Evolutionary conservation across 495 filamentous ascomycete species (phyloP).

Genomic region (Niebla homalea): DNA sequence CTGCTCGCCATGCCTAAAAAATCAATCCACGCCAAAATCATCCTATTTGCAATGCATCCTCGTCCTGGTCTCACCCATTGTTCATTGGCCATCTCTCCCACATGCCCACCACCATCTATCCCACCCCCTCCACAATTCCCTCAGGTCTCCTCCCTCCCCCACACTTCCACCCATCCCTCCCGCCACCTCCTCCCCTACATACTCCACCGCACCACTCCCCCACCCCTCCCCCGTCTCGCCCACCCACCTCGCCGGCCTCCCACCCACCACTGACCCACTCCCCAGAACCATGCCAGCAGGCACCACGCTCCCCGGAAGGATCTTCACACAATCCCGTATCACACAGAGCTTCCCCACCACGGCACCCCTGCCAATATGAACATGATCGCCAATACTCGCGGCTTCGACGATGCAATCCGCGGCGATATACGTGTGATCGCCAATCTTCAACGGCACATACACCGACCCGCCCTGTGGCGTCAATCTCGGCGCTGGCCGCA

Average conservation of each 20-base stretch:
- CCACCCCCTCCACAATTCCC: background rate
- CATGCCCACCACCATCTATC: background rate
- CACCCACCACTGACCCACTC: conserved; percentile 63
- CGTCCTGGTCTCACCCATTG: background rate
- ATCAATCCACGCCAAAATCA: background rate
- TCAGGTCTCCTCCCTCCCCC: background rate
- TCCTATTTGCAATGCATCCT: background rate
- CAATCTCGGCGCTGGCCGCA: conserved; percentile 65
- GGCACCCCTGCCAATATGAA: conserved; percentile 60
- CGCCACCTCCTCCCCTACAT: background rate
- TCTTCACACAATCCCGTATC: conserved; percentile 76
- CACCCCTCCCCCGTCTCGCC: conserved; percentile 26
- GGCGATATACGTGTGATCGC: conserved; percentile 83
- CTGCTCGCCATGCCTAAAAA: background rate
- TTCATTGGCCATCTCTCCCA: background rate
- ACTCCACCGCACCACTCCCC: conserved; percentile 22
- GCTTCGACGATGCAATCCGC: conserved; percentile 61
- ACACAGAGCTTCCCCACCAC: conserved; percentile 76
- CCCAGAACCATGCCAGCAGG: conserved; percentile 84
- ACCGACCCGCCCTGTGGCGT: conserved; percentile 38
- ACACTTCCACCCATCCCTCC: background rate
- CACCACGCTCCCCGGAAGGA: conserved; percentile 71
- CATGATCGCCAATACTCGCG: conserved; percentile 65
- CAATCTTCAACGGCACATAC: conserved; percentile 78
- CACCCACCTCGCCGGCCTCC: conserved; percentile 16